These are phyloP conservation scores for Calonectria naviculata DNA, from an alignment of 2,329 filamentous ascomycete genomes.

Conservation along the genomic window DNA sequence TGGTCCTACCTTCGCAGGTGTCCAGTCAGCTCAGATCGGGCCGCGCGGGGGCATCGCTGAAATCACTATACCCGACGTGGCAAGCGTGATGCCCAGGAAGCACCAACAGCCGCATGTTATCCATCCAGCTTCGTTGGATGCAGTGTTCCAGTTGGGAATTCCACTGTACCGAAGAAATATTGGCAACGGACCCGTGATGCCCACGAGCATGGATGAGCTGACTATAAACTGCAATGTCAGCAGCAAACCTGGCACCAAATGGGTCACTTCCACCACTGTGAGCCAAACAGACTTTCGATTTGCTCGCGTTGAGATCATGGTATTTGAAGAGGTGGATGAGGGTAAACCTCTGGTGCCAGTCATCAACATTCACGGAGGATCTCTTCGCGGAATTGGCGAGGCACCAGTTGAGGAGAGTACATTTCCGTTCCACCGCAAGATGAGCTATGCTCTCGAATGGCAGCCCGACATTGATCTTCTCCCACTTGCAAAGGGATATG, in stretches of 20 bases:
- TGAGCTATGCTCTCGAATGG: constrained; percentile 24
- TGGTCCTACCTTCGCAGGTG: constrained; percentile 17
- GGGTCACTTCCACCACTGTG: constrained; percentile 16
- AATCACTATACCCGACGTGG: constrained; percentile 22
- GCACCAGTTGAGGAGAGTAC: constrained; percentile 15
- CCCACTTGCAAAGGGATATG: neutral
- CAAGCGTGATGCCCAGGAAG: constrained; percentile 33
- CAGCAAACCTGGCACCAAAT: constrained; percentile 22
- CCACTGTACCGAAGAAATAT: constrained; percentile 16
- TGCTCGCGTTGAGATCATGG: constrained; percentile 20
- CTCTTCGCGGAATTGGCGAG: constrained; percentile 22
- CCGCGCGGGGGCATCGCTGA: neutral
- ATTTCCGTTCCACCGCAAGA: constrained; percentile 22
- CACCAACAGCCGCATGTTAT: constrained; percentile 44
- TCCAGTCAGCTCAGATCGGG: constrained; percentile 21
- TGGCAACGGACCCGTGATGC: constrained; percentile 25
- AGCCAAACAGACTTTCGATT: constrained; percentile 20
- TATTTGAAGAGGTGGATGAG: constrained; percentile 14
- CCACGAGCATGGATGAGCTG: constrained; percentile 23
- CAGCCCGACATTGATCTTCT: constrained; percentile 19
- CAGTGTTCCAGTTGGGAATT: constrained; percentile 42
- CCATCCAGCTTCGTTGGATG: constrained; percentile 49
- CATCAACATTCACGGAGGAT: constrained; percentile 12
- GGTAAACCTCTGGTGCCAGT: constrained; percentile 7
- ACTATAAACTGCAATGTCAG: constrained; percentile 15